Evolutionary conservation across 495 filamentous ascomycete species (phyloP).

Genomic region (Talaromyces proteolyticus): DNA sequence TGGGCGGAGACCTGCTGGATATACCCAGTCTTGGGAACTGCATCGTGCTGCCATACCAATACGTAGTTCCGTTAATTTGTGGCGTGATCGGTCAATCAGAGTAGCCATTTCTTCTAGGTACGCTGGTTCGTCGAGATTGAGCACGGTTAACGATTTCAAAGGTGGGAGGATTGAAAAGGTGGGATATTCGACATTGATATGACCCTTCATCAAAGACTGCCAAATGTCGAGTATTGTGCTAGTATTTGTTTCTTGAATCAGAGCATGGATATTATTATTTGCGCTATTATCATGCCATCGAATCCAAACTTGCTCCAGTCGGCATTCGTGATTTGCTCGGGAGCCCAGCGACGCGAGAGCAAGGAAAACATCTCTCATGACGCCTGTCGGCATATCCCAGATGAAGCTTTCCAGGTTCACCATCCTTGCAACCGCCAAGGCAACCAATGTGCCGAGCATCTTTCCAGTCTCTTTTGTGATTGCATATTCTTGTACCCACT

Average conservation of each 20-base stretch:
- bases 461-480: constrained; percentile 87
- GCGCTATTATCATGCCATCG: constrained; percentile 82
- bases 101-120: constrained; percentile 88
- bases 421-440: constrained; percentile 80
- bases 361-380: constrained; percentile 81
- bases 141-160: constrained; percentile 71
- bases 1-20: constrained; percentile 35
- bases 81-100: constrained; percentile 68
- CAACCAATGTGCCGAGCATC: constrained; percentile 90
- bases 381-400: constrained; percentile 96
- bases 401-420: constrained; percentile 82
- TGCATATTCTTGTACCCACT: constrained; percentile 83
- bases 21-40: constrained; percentile 48
- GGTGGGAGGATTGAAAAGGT: constrained; percentile 81
- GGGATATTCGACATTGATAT: constrained; percentile 67
- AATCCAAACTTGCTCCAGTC: constrained; percentile 77
- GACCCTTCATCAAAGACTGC: constrained; percentile 23
- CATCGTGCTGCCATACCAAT: constrained; percentile 69
- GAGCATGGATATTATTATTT: constrained; percentile 17
- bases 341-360: constrained; percentile 71
- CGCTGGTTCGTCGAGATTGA: constrained; percentile 83
- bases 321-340: constrained; percentile 54
- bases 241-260: constrained; percentile 23
- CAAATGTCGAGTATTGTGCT: constrained; percentile 7
- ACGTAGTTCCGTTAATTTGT: constrained; percentile 65